Evolutionary conservation across 2,329 filamentous ascomycete genomes (phyloP).

Genomic region (Diaporthe velutina): DNA sequence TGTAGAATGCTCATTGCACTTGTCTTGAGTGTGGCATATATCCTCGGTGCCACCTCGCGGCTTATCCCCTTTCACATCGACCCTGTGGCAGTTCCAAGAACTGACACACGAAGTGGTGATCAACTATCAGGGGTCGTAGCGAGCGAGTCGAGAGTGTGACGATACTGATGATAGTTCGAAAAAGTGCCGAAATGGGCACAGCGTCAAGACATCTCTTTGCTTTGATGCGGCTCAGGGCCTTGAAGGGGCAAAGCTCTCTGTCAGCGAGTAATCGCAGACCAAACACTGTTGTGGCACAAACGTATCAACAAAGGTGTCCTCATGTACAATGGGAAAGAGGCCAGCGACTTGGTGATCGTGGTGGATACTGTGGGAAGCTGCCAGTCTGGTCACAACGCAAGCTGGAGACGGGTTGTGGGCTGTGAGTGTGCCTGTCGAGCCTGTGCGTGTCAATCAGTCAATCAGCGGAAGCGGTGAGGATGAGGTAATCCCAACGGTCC

Average conservation of each 20-base stretch:
- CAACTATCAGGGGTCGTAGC: background rate
- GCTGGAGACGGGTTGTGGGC: background rate
- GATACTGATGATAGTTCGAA: too few relatives aligned
- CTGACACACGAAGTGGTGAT: background rate
- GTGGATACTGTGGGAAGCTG: background rate
- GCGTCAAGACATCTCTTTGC: too few relatives aligned
- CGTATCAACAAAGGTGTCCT: background rate
- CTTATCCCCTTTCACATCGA: background rate
- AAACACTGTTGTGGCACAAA: background rate
- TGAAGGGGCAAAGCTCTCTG: too few relatives aligned
- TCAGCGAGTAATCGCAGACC: background rate
- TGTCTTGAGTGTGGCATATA: background rate
- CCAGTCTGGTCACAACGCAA: background rate
- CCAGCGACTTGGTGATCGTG: background rate
- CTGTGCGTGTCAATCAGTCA: background rate
- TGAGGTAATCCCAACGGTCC: conserved; percentile 11
- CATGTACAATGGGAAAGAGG: too few relatives aligned
- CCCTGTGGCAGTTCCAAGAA: background rate
- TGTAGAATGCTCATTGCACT: background rate
- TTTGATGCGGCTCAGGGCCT: too few relatives aligned
- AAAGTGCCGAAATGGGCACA: too few relatives aligned
- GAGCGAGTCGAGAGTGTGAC: too few relatives aligned
- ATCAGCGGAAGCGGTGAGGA: conserved; percentile 17
- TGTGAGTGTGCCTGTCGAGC: too few relatives aligned
- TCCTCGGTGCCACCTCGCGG: background rate